phyloP scores from a whole-genome alignment of 148 eudicot species.

The Rhododendron williamsianum region DNA sequence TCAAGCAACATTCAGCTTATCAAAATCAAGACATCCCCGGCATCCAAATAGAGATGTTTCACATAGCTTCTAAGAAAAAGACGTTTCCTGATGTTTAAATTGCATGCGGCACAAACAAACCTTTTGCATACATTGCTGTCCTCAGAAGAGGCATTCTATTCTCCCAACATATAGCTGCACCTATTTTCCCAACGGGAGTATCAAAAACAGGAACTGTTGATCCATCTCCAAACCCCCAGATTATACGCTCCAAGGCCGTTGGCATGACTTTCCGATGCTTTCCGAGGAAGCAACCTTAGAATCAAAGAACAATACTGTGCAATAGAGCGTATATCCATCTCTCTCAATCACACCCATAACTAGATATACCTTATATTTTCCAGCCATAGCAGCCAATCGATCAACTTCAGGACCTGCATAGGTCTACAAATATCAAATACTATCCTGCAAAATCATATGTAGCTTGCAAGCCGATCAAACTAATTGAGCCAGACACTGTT shows the following conservation, averaged over 20 bases:
- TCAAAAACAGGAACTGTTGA: slow-evolving; percentile 89
- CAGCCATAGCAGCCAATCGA: slow-evolving; percentile 90
- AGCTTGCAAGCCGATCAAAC: neutral
- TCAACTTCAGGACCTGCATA: slow-evolving; percentile 79
- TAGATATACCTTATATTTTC: slow-evolving; percentile 70
- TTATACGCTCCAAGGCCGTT: slow-evolving; percentile 75
- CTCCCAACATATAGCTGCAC: slow-evolving; percentile 96
- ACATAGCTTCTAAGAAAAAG: neutral
- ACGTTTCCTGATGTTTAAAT: neutral
- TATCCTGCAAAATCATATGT: neutral
- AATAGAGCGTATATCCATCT: slow-evolving; percentile 87
- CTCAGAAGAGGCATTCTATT: slow-evolving; percentile 93
- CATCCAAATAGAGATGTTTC: neutral
- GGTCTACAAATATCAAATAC: neutral
- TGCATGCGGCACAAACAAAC: slow-evolving; percentile 25
- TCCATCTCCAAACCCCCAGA: slow-evolving; percentile 98
- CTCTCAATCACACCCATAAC: slow-evolving; percentile 94
- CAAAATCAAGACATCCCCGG: neutral
- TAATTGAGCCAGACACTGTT: neutral
- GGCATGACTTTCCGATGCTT: slow-evolving; percentile 97
- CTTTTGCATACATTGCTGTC: slow-evolving; percentile 95
- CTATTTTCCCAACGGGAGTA: slow-evolving; percentile 80
- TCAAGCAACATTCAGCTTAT: neutral
- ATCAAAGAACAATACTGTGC: slow-evolving; percentile 79
- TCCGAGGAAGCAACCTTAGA: slow-evolving; percentile 80